Evolutionary conservation across 768 basidiomycete genomes (phyloP), one percentile per base, ranked within the genome.

Genomic region (Clitopilus hobsonii): DNA sequence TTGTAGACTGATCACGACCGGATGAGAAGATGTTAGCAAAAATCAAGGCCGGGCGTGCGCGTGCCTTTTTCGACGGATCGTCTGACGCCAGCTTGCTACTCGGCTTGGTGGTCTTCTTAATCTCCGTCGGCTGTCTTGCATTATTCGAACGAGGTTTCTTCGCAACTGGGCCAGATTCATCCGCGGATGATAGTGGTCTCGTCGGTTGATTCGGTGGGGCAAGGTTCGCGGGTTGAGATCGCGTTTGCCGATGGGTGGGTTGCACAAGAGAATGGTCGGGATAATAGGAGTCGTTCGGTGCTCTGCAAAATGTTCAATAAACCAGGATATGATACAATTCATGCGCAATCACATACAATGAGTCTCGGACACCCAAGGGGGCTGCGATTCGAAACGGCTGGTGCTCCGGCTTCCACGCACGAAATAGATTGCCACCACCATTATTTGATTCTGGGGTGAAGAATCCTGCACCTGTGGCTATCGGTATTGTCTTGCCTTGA

Each of bases 1-100:
- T 78, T 69, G 81, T 75, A 68, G 82, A 78, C 86, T 89, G 86
- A 73, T 82, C 82, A 82, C 80, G 80, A 73, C 83, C 82, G 75
- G 85, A 88, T 88, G 87, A 89, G 88, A 88, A 87, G 79, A 87
- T 78, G 77, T 88, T 88, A 88, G 84, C 79, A 86, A 87, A 83
- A 76, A 82, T 85, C 81, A 88, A 80, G 80, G 84, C 86, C 86
- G 85, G 85, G 84, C 85, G 87, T 80, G 83, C 84, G 85, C 88
- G 84, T 89, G 85, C 89, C 89, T 91, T 91, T 88, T 89, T 89
- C 79, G 80, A 75, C 70, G 84, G 81, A 71, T 88, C 85, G 73
- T 86, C 86, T 64, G 78, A 69, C 66, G 73, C 74, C 63, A 79
- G 69, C 77, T 87, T 89, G 66, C 75, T 78, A 60, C 54, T 63